Evolutionary conservation across 805 yeast species (phyloP), one percentile per base, ranked within the genome.

Genomic region (Myxozyma sirexii): DNA sequence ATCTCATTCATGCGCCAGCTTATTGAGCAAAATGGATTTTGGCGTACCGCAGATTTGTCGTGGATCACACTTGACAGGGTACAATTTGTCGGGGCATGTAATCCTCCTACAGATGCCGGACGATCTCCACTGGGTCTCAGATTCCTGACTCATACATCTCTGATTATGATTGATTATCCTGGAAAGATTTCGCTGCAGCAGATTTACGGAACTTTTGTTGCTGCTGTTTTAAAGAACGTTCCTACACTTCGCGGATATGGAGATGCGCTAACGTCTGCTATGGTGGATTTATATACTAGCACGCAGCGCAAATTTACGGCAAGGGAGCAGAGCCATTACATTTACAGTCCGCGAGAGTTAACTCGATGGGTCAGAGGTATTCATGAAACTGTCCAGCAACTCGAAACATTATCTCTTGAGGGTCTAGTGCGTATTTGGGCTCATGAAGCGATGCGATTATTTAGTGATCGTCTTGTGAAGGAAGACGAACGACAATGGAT

Each of bases 61-160:
- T 93, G 97, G 96, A 83, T 92, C 1, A 64, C 75, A 0, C 60
- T 90, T 7, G 75, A 79, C 17, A 79, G 84, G 47, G 77, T 93
- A 27, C 96, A 88, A 68, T 79, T 93, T 74, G 94, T 91, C n/a
- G 97, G 96, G 7, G 97, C 98, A 0, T 93, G 98, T 71, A 93
- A 93, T 69, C 94, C 97, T 0, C 86, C 97, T 0, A 79, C 85
- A 0, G 96, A 88, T 72, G 82, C 84, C 2, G 97, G 97, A 0
- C 79, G 98, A 61, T 75, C 80, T 10, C 70, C 70, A 2, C 69
- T 93, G 23, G 76, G 84, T 1, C 69, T 76, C 8, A 74, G 97
- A 44, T 86, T 92, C 66, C 72, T 88, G 47, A 77, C 96, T 4
- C 92, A 86, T 67, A 77, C 82, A 2, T 74, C 86, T 0, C 76